phyloP scores from a whole-genome alignment of 2,329 filamentous ascomycete species.

The Annulohypoxylon truncatum region DNA sequence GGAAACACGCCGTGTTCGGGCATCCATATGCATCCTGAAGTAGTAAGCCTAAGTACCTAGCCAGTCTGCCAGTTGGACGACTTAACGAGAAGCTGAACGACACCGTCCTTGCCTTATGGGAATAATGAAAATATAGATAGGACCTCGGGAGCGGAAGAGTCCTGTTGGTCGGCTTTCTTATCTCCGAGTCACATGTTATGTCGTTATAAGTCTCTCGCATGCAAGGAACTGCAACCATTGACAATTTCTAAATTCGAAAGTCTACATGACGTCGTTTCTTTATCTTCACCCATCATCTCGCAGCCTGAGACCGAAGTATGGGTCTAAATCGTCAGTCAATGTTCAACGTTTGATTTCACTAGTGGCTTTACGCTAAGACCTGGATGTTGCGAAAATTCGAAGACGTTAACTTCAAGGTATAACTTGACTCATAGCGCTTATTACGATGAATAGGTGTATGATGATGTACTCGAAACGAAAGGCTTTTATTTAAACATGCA shows the following conservation, averaged over 20 bases:
- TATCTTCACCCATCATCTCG: background rate
- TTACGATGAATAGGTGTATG: background rate
- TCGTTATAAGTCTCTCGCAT: conserved; percentile 22
- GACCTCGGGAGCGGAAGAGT: background rate
- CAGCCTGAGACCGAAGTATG: background rate
- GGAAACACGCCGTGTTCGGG: background rate
- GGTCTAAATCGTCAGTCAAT: background rate
- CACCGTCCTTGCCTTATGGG: background rate
- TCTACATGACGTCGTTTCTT: background rate
- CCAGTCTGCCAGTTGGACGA: background rate
- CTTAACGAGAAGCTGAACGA: conserved; percentile 6
- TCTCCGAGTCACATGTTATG: conserved; percentile 33
- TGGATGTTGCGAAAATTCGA: background rate
- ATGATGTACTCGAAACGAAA: background rate
- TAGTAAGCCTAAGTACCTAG: background rate
- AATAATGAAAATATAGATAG: background rate
- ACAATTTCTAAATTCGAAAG: background rate
- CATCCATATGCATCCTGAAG: background rate
- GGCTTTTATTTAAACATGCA: background rate
- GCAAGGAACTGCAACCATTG: background rate
- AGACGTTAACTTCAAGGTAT: background rate
- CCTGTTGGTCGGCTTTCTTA: conserved; percentile 12
- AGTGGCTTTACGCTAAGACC: background rate
- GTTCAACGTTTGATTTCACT: background rate
- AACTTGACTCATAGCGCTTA: background rate